phyloP scores from a whole-genome alignment of 371 early-diverging fungal genomes.

The Actinomortierella ambigua region DNA sequence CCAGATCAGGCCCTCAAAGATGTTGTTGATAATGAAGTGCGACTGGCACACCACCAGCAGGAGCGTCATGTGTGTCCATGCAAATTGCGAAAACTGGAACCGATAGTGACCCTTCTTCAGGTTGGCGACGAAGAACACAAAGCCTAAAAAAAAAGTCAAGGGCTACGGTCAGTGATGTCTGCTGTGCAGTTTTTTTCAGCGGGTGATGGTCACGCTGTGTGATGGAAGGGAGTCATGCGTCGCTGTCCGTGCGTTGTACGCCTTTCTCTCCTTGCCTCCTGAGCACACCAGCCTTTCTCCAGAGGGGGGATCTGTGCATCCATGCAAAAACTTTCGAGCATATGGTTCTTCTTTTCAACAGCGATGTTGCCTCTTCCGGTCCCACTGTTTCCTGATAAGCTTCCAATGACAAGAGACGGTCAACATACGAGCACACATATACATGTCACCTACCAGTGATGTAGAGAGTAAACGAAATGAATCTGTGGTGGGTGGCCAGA shows the following conservation, averaged over 20 bases:
- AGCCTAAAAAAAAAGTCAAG: slow-evolving; percentile 60
- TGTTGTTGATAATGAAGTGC: slow-evolving; percentile 95
- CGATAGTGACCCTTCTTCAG: slow-evolving; percentile 88
- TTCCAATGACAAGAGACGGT: neutral
- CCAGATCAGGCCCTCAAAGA: slow-evolving; percentile 98
- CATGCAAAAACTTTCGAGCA: too few relatives aligned
- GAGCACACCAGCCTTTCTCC: too few relatives aligned
- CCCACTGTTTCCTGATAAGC: neutral
- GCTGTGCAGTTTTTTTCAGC: too few relatives aligned
- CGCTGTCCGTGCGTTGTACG: too few relatives aligned
- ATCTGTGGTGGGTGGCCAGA: slow-evolving; percentile 92
- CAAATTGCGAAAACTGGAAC: slow-evolving; percentile 94
- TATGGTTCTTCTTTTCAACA: too few relatives aligned
- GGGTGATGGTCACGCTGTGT: too few relatives aligned
- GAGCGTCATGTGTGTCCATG: slow-evolving; percentile 96
- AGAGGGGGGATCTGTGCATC: neutral
- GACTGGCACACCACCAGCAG: slow-evolving; percentile 88
- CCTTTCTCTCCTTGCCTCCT: too few relatives aligned
- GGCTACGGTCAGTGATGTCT: too few relatives aligned
- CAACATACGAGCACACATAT: neutral
- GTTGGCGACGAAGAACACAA: slow-evolving; percentile 93
- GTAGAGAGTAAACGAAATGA: slow-evolving; percentile 92
- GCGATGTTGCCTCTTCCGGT: too few relatives aligned
- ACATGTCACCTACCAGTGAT: slow-evolving; percentile 64
- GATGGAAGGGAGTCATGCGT: too few relatives aligned